Conservation (phyloP, 768 basidiomycete species). For the Neoboletus brunneissimus region DNA sequence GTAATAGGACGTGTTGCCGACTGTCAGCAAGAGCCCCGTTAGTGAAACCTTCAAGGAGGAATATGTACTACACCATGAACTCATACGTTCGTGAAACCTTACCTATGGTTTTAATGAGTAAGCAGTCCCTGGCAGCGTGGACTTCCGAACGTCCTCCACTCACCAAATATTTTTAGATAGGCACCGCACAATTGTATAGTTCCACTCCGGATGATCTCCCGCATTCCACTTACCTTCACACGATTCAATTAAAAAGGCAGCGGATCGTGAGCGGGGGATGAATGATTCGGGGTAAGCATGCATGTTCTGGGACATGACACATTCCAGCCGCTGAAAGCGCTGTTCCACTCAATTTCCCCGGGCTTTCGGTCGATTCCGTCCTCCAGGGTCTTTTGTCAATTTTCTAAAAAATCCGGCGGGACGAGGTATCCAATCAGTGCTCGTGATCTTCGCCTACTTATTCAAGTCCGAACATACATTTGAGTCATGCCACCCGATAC, state of each 20-base stretch:
- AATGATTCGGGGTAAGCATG: neutral
- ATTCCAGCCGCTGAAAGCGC: neutral
- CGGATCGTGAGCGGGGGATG: constrained; percentile 14
- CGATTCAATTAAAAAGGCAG: constrained; percentile 2
- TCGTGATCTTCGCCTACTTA: constrained; percentile 24
- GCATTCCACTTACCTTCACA: neutral
- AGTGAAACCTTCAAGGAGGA: neutral
- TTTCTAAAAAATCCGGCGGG: neutral
- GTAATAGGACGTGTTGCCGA: neutral
- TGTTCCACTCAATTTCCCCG: constrained; percentile 16
- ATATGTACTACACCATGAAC: neutral
- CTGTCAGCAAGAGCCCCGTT: neutral
- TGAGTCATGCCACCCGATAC: constrained; percentile 10
- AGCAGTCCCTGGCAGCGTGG: neutral
- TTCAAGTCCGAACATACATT: neutral
- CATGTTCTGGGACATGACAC: neutral
- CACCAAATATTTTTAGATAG: neutral
- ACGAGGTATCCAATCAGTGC: constrained; percentile 10
- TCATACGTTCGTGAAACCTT: neutral
- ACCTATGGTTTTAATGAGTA: neutral
- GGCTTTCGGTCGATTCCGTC: constrained; percentile 27
- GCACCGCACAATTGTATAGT: neutral
- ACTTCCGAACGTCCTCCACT: neutral
- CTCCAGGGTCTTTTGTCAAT: neutral
- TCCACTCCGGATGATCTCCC: neutral